Conservation (phyloP, 1,284 basidiomycete species). For the Cryptococcus sp. region DNA sequence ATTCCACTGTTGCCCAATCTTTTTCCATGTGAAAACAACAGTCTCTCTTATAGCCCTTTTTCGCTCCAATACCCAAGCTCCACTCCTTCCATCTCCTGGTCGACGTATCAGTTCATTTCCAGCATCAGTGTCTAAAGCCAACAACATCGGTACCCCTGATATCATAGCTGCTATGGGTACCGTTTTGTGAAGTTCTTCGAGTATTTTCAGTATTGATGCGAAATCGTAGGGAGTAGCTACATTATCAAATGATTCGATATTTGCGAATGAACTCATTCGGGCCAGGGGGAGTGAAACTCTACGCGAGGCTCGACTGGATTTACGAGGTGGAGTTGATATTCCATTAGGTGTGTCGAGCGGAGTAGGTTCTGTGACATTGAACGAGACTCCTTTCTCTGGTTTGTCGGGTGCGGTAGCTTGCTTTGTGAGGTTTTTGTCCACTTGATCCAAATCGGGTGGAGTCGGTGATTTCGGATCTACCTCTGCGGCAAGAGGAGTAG, state of each 20-base stretch:
- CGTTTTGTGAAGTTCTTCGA: constrained; percentile 64
- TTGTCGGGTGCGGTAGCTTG: background rate
- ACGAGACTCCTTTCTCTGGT: constrained; percentile 30
- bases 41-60: constrained; percentile 62
- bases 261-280: constrained; percentile 49
- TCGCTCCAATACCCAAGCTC: constrained; percentile 46
- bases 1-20: constrained; percentile 69
- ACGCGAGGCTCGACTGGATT: constrained; percentile 19
- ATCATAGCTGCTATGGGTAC: constrained; percentile 69
- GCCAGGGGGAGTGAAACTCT: constrained; percentile 51
- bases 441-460: constrained; percentile 1
- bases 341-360: constrained; percentile 18
- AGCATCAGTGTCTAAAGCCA: constrained; percentile 64
- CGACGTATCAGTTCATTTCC: constrained; percentile 47
- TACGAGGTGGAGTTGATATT: constrained; percentile 15
- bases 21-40: constrained; percentile 61
- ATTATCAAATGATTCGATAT: constrained; percentile 29
- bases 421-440: background rate
- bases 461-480: constrained; percentile 1
- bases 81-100: constrained; percentile 45
- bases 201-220: constrained; percentile 64
- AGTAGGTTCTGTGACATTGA: constrained; percentile 33
- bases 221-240: constrained; percentile 68
- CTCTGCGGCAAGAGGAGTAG: constrained; percentile 5
- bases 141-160: constrained; percentile 77